Evolutionary conservation across 495 filamentous ascomycete genomes (phyloP).

Genomic region (Aspergillus indologenus): DNA sequence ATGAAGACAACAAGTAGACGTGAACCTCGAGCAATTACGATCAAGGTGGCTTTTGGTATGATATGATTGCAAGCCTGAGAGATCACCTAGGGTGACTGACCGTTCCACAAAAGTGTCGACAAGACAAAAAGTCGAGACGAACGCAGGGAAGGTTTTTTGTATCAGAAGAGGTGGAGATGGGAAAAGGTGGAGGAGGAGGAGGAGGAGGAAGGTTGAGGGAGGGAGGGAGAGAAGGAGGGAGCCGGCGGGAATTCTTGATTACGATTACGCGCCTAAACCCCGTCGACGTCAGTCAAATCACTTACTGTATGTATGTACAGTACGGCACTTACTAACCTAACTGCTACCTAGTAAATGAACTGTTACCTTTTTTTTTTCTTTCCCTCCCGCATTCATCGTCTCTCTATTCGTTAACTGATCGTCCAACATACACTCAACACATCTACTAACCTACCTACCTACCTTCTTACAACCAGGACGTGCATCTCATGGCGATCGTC

Average conservation of each 20-base stretch:
- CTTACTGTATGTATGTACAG: too few relatives aligned
- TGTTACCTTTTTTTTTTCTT: slow-evolving; percentile 3
- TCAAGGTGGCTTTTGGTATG: neutral
- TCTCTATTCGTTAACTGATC: neutral
- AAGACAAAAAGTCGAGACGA: slow-evolving; percentile 1
- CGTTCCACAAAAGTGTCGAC: neutral
- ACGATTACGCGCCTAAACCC: slow-evolving; percentile 2
- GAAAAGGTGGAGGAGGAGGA: slow-evolving; percentile 4
- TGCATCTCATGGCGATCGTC: slow-evolving; percentile 43
- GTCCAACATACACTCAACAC: slow-evolving; percentile 1
- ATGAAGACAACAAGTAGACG: slow-evolving; percentile 8
- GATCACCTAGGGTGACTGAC: neutral
- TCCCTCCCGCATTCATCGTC: neutral
- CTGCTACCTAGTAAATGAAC: too few relatives aligned
- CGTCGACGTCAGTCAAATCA: slow-evolving; percentile 19
- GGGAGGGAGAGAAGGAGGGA: neutral
- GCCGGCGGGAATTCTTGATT: slow-evolving; percentile 5
- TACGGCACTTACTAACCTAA: too few relatives aligned
- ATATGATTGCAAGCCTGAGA: neutral
- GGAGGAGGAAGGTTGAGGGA: slow-evolving; percentile 10
- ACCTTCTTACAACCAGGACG: neutral
- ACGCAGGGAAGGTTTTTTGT: neutral
- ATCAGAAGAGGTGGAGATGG: too few relatives aligned
- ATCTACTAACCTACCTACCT: slow-evolving; percentile 10
- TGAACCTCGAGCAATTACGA: neutral